These are phyloP conservation scores for Geum urbanum DNA, from an alignment of 306 rosid species.

Conservation along the genomic window DNA sequence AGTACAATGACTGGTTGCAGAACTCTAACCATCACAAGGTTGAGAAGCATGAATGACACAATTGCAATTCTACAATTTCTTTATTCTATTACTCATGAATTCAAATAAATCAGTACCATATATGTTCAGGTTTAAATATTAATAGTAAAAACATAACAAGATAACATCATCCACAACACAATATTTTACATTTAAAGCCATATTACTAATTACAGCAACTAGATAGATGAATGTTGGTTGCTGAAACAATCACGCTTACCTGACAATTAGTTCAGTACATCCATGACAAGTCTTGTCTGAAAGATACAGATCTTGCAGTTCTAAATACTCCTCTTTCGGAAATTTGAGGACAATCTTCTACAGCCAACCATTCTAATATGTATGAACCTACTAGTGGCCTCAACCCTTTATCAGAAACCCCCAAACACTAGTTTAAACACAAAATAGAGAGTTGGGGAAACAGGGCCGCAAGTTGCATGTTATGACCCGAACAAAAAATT, in stretches of 20 bases:
- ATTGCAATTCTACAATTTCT: background rate
- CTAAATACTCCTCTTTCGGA: constrained; percentile 77
- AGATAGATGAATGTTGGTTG: constrained; percentile 17
- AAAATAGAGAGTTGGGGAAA: constrained; percentile 47
- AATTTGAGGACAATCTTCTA: constrained; percentile 86
- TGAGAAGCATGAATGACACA: background rate
- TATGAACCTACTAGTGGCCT: constrained; percentile 67
- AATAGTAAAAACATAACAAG: background rate
- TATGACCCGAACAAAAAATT: no score
- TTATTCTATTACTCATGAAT: background rate
- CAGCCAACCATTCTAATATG: constrained; percentile 58
- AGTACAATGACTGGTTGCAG: background rate
- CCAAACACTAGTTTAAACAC: constrained; percentile 64
- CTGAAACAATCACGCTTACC: background rate
- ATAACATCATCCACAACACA: constrained; percentile 5
- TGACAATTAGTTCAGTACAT: constrained; percentile 45
- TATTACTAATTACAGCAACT: background rate
- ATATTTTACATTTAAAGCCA: background rate
- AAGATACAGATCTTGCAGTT: constrained; percentile 59
- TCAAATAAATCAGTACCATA: background rate
- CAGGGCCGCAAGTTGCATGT: constrained; percentile 74
- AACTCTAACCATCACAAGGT: background rate
- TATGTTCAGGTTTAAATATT: background rate
- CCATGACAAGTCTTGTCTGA: constrained; percentile 86
- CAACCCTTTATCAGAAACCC: constrained; percentile 85